Base-by-base conservation (phyloP, 75 land plant genomes). In the Isoetes taiwanensis region DNA sequence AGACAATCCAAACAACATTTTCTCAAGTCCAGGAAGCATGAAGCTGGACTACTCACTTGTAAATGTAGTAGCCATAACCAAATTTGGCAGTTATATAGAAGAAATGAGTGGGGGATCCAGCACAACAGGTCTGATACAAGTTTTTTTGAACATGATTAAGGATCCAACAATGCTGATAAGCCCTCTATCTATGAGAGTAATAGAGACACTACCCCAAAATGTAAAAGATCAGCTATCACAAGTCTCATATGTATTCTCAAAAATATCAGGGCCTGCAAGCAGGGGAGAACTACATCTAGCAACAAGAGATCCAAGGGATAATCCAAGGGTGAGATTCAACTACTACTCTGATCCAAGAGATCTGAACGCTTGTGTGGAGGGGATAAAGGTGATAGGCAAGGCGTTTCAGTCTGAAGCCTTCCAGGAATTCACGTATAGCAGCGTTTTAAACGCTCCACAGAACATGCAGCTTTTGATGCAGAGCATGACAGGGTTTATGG, bases 1-100 rank as follows among this genome's bases (percentile, higher is more conserved):
- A 4, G 97, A 90, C 67, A 90, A 90, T 40, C 94, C 97, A 20
- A 70, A 75, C 74, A 82, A 86, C 56, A 12, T 87, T 5, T 56
- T 90, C 31, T 80, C 68, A 56, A 68, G 86, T 28, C 94, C 88
- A n/a, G 56, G 74, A 12, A 64, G 53, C 17, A 48, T 14, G 33
- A 78, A 81, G 0, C 73, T 80, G 20, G 57, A 70, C 54, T 78
- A 66, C 26, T 80, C 87, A 4, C 71, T 86, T 0, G 80, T 90
- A 11, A 73, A 80, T 53, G 61, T 65, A 1, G 97, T 90, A 0
- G 97, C 93, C 6, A 90, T 90, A 38, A 86, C 93, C 0, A 62
- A 64, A 42, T 24, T 52, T 21, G 94, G 94, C 31, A 70, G 74
- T 39, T 90, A 68, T 56, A 78, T 90, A 34, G 97, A 90, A 50